Evolutionary conservation across 805 yeast genomes (phyloP).

Genomic region (Kockiozyma suomiensis): DNA sequence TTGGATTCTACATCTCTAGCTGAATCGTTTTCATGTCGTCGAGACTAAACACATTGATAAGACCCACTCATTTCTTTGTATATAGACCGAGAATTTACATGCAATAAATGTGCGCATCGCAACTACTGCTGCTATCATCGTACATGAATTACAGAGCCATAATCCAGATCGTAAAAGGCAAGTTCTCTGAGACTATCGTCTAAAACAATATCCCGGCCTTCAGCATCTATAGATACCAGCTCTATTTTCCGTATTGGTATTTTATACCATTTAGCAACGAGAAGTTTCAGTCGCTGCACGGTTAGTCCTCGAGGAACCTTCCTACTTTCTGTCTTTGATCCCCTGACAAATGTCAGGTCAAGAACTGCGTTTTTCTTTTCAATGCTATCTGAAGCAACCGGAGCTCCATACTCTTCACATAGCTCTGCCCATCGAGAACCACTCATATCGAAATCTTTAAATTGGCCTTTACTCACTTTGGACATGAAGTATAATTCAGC

Average conservation of each 20-base stretch:
- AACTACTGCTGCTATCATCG: background rate
- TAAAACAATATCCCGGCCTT: constrained; percentile 5
- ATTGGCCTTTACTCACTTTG: constrained; percentile 45
- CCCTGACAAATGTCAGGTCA: background rate
- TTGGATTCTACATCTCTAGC: too few species aligned
- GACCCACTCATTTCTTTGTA: too few species aligned
- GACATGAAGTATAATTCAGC: constrained; percentile 71
- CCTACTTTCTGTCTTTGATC: background rate
- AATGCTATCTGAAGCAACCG: background rate
- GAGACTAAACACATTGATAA: too few species aligned
- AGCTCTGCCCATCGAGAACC: constrained; percentile 49
- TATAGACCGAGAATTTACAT: background rate
- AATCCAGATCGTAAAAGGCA: constrained; percentile 19
- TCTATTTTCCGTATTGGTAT: constrained; percentile 4
- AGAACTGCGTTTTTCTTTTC: constrained; percentile 1
- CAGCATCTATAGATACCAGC: constrained; percentile 1
- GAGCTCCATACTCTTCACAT: constrained; percentile 30
- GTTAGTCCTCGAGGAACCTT: constrained; percentile 18
- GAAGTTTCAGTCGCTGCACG: constrained; percentile 19
- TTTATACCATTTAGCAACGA: constrained; percentile 20
- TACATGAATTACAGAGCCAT: constrained; percentile 11
- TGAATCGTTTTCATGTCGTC: too few species aligned
- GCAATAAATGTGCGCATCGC: background rate
- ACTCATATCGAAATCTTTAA: constrained; percentile 30
- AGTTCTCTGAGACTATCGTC: constrained; percentile 22